Evolutionary conservation across 2,329 filamentous ascomycete genomes (phyloP).

Genomic region (Zasmidium cellare): DNA sequence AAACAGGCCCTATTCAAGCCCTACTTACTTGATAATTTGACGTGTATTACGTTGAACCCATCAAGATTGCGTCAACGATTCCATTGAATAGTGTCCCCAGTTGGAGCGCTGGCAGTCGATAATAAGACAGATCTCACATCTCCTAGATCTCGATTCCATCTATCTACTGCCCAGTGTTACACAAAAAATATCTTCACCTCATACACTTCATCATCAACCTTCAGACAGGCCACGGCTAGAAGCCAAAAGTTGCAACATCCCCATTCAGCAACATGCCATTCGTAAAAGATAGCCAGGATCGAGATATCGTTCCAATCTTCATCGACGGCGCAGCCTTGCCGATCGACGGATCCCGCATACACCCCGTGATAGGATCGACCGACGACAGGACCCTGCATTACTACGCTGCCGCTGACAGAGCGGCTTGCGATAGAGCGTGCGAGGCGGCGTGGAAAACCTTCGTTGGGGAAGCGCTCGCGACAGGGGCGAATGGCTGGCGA

Average conservation of each 20-base stretch:
- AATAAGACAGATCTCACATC: not conserved
- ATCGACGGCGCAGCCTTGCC: slow-evolving; percentile 28
- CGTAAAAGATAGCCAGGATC: slow-evolving; percentile 16
- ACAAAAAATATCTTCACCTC: not conserved
- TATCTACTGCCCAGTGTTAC: not conserved
- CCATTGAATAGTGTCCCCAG: not conserved
- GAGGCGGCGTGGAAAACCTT: slow-evolving; percentile 33
- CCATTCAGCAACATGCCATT: slow-evolving; percentile 17
- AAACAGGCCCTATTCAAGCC: too few species aligned
- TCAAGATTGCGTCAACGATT: not conserved
- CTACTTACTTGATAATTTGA: too few species aligned
- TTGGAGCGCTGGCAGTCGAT: not conserved
- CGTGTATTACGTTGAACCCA: too few species aligned
- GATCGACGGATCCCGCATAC: slow-evolving; percentile 7
- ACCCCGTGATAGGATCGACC: slow-evolving; percentile 1
- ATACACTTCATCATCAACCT: not conserved
- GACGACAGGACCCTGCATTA: slow-evolving; percentile 27
- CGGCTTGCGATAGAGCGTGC: slow-evolving; percentile 27
- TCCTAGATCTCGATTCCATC: not conserved
- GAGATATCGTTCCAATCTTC: slow-evolving; percentile 30
- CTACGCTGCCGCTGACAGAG: slow-evolving; percentile 25
- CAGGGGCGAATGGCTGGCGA: slow-evolving; percentile 28
- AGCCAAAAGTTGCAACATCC: too few species aligned
- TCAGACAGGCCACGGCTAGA: too few species aligned
- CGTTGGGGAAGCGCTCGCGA: slow-evolving; percentile 16